Evolutionary conservation across 1,284 basidiomycete species (phyloP).

Genomic region (Ustilago esculenta): DNA sequence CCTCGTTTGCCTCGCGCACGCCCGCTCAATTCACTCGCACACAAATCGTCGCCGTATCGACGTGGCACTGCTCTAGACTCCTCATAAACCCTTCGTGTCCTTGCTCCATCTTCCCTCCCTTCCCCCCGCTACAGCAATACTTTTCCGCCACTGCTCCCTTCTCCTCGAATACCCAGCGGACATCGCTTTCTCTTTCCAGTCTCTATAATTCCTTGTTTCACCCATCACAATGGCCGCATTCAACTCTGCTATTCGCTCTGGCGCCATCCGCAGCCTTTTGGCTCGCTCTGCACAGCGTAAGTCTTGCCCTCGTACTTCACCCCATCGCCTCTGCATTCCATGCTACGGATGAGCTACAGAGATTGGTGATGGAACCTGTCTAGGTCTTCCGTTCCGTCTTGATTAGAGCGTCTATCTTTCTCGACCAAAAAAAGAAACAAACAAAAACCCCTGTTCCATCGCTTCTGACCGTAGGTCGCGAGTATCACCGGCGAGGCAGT

Average conservation of each 20-base stretch:
- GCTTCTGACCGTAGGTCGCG: too few relatives aligned
- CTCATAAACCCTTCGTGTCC: conserved; percentile 18
- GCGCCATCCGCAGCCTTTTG: conserved; percentile 46
- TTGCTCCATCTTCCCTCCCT: neutral
- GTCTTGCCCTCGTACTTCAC: conserved; percentile 4
- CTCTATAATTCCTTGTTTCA: conserved; percentile 1
- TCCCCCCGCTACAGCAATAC: too few relatives aligned
- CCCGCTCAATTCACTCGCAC: neutral
- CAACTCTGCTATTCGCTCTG: conserved; percentile 47
- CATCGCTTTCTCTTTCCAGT: conserved; percentile 1
- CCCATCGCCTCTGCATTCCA: neutral
- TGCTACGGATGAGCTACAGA: too few relatives aligned
- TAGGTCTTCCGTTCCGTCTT: too few relatives aligned
- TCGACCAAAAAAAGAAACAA: too few relatives aligned
- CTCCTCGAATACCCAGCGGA: conserved; percentile 12
- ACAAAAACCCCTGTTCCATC: too few relatives aligned
- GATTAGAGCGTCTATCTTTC: too few relatives aligned
- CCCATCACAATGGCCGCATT: conserved; percentile 37
- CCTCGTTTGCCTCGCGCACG: conserved; percentile 1
- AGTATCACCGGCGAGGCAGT: too few relatives aligned
- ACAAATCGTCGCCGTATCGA: conserved; percentile 21
- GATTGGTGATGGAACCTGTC: too few relatives aligned
- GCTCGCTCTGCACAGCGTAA: conserved; percentile 47
- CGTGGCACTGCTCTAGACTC: conserved; percentile 3
- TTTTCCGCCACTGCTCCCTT: conserved; percentile 9